phyloP scores from a whole-genome alignment of 306 rosid genomes.

The Alnus glutinosa region DNA sequence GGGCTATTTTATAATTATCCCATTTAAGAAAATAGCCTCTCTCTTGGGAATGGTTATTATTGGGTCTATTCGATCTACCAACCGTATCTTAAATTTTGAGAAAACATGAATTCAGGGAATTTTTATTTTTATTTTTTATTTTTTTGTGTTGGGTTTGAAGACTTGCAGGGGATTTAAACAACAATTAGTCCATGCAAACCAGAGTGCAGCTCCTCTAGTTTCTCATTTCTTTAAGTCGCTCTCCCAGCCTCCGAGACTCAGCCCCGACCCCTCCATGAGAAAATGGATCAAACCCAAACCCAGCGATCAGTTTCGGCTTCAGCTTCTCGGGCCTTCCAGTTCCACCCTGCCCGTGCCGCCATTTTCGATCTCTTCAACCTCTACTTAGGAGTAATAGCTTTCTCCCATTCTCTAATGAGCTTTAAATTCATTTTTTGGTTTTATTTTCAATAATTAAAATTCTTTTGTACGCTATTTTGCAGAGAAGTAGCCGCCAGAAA shows the following conservation, averaged over 20 bases:
- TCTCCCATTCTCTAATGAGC: not conserved
- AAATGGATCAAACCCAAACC: slow-evolving; percentile 82
- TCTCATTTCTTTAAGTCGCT: not conserved
- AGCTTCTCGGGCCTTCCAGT: slow-evolving; percentile 65
- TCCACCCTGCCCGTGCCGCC: slow-evolving; percentile 80
- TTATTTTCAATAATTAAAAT: not conserved
- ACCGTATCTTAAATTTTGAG: too few relatives aligned
- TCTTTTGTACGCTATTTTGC: not conserved
- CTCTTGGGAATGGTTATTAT: too few relatives aligned
- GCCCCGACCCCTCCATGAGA: not conserved
- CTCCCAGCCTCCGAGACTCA: not conserved
- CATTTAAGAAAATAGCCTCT: too few relatives aligned
- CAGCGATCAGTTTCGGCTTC: slow-evolving; percentile 53
- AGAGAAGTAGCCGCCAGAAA: slow-evolving; percentile 68
- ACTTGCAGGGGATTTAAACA: too few relatives aligned
- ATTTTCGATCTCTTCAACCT: slow-evolving; percentile 87
- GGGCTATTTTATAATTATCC: too few relatives aligned
- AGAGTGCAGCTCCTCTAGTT: not conserved
- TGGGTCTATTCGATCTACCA: too few relatives aligned
- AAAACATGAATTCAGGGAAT: too few relatives aligned
- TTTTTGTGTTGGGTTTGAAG: too few relatives aligned
- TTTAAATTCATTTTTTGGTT: not conserved
- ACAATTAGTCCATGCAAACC: too few relatives aligned
- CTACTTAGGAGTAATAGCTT: slow-evolving; percentile 64
- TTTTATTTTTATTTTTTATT: too few relatives aligned